Evolutionary conservation across 805 yeast genomes (phyloP).

Genomic region (Komagataella pastoris): DNA sequence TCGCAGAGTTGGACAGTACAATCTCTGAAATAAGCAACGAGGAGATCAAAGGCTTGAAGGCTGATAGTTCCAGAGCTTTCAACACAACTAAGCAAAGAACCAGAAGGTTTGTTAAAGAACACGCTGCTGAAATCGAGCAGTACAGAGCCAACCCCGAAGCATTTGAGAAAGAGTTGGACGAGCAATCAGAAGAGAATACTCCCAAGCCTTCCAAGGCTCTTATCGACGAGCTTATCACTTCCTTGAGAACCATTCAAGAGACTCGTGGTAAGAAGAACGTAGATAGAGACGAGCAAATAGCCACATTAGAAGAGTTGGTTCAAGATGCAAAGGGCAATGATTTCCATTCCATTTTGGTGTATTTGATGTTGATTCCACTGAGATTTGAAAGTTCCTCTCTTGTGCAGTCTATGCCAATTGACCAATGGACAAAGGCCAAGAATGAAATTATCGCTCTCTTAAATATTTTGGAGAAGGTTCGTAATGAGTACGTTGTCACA

Average conservation of each 20-base stretch:
- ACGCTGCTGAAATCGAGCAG: slow-evolving; percentile 40
- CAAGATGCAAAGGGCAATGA: slow-evolving; percentile 33
- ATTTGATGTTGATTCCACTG: slow-evolving; percentile 72
- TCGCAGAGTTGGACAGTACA: slow-evolving; percentile 62
- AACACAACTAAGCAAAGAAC: slow-evolving; percentile 83
- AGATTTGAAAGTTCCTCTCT: slow-evolving; percentile 71
- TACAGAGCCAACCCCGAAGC: slow-evolving; percentile 60
- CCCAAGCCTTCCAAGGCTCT: slow-evolving; percentile 18
- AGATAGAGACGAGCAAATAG: slow-evolving; percentile 69
- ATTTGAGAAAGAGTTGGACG: slow-evolving; percentile 42
- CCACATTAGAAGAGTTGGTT: slow-evolving; percentile 48
- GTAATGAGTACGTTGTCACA: slow-evolving; percentile 46
- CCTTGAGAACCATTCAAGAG: slow-evolving; percentile 66
- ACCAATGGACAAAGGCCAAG: slow-evolving; percentile 66
- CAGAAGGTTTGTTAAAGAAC: slow-evolving; percentile 65
- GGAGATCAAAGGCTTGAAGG: slow-evolving; percentile 63
- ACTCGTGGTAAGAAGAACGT: slow-evolving; percentile 93
- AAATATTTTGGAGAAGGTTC: slow-evolving; percentile 52
- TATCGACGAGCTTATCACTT: slow-evolving; percentile 43
- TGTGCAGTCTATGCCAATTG: slow-evolving; percentile 61
- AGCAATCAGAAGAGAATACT: slow-evolving; percentile 10
- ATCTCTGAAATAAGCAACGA: slow-evolving; percentile 37
- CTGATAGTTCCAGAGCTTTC: slow-evolving; percentile 73
- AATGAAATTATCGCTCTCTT: slow-evolving; percentile 51
- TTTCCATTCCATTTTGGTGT: slow-evolving; percentile 68